Evolutionary conservation across 495 filamentous ascomycete genomes (phyloP), one percentile per base, ranked within the genome.

Genomic region (Daldinia vernicosa): DNA sequence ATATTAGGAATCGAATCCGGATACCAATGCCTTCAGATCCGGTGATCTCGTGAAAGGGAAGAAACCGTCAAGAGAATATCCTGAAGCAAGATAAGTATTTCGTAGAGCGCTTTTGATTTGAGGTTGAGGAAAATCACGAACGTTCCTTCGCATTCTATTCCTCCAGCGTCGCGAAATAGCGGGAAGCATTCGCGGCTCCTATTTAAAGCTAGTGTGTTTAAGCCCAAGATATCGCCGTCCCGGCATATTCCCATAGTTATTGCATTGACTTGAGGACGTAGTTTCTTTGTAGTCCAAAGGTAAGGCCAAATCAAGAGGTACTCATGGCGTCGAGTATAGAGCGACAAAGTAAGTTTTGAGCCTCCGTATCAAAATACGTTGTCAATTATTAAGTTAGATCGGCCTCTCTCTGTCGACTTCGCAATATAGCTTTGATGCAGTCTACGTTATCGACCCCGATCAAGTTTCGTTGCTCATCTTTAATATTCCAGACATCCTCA

Each of bases 401-500:
- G 11, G 69, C 76, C 54, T 73, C 74, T 17, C 76, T 67, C 35
- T 71, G 71, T 37, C 60, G 66, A 12, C 45, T 74, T 19, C 58
- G 68, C 12, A 74, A 64, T 59, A 77, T 77, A 27, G 52, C 69
- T 52, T 69, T 63, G 32, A 76, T 72, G 51, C 76, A 77, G 47
- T 77, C 76, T 26, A 76, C 61, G 35, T 75, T 72, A 60, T 76
- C 74, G 27, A 74, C 55, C 1, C 75, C 75, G 4, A 69, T 76
- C 50, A 61, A 32, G 17, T 63, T 63, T 27, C 71, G 71, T 45
- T 71, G 74, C 33, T 71, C 54, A 51, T 77, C 76, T 32, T 76
- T 77, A 45, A 75, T 69, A 19, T 65, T 56, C 76, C 76, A 77
- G 26, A 76, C 71, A 14, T 74, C 64, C 45, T 71, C 64, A 24